Conservation (phyloP, 331 rosid species). For the Erythrophleum ivorense region DNA sequence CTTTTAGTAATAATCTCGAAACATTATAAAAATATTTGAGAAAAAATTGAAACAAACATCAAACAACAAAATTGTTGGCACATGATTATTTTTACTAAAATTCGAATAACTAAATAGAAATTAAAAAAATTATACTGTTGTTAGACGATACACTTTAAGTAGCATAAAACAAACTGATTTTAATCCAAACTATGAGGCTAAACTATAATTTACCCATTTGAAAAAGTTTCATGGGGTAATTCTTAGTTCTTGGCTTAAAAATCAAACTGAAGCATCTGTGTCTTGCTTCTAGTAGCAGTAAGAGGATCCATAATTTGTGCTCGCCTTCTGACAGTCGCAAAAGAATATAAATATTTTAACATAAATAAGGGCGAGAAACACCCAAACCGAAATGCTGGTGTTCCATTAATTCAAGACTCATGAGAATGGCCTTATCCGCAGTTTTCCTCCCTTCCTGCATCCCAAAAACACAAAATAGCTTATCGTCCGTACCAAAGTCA, state of each 20-base stretch:
- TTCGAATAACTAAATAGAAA: too few relatives aligned
- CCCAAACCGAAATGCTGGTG: neutral
- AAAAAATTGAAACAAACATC: too few relatives aligned
- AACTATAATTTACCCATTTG: too few relatives aligned
- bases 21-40: too few relatives aligned
- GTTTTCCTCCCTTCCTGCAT: neutral
- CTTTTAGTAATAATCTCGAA: too few relatives aligned
- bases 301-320: neutral
- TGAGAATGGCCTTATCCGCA: neutral
- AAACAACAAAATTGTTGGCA: too few relatives aligned
- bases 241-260: neutral
- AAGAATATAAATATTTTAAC: neutral
- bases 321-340: too few relatives aligned
- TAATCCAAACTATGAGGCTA: too few relatives aligned
- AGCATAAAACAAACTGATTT: too few relatives aligned
- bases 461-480: neutral
- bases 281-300: neutral
- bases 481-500: neutral
- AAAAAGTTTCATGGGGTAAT: neutral
- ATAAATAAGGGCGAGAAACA: neutral
- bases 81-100: too few relatives aligned
- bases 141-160: too few relatives aligned
- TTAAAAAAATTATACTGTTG: too few relatives aligned
- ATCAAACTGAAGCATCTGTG: neutral
- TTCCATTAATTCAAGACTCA: neutral